Conservation (phyloP, 805 yeast genomes). For the Lachancea mirantina region DNA sequence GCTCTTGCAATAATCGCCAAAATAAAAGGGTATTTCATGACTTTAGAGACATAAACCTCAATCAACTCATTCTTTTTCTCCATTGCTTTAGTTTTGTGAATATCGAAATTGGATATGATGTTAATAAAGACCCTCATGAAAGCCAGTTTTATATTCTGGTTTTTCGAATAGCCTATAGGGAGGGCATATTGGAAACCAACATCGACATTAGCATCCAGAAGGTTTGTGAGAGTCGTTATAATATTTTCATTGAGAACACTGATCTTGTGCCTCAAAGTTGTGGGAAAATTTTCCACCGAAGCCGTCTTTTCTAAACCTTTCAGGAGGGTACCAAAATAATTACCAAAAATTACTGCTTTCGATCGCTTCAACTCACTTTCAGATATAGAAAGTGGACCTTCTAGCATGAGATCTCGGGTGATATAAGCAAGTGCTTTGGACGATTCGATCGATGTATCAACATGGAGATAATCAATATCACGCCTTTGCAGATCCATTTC, state of each 20-base stretch:
- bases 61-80: constrained; percentile 19
- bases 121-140: constrained; percentile 73
- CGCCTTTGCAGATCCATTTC: constrained; percentile 32
- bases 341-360: constrained; percentile 57
- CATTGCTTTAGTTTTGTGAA: constrained; percentile 25
- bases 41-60: constrained; percentile 25
- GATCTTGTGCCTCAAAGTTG: constrained; percentile 45
- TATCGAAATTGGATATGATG: constrained; percentile 38
- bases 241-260: constrained; percentile 54
- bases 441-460: constrained; percentile 60
- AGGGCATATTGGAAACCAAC: constrained; percentile 70
- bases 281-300: constrained; percentile 31
- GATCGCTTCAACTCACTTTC: constrained; percentile 48
- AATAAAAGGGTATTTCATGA: constrained; percentile 37
- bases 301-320: constrained; percentile 37
- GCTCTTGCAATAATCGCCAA: constrained; percentile 48
- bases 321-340: constrained; percentile 56
- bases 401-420: constrained; percentile 51
- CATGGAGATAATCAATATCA: constrained; percentile 42
- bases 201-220: constrained; percentile 65
- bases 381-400: constrained; percentile 48
- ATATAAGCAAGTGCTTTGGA: constrained; percentile 51
- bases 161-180: constrained; percentile 71
- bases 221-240: constrained; percentile 56
- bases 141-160: constrained; percentile 56